These are phyloP conservation scores for Neurospora hispaniola DNA, from an alignment of 495 filamentous ascomycete species.

Conservation along the genomic window DNA sequence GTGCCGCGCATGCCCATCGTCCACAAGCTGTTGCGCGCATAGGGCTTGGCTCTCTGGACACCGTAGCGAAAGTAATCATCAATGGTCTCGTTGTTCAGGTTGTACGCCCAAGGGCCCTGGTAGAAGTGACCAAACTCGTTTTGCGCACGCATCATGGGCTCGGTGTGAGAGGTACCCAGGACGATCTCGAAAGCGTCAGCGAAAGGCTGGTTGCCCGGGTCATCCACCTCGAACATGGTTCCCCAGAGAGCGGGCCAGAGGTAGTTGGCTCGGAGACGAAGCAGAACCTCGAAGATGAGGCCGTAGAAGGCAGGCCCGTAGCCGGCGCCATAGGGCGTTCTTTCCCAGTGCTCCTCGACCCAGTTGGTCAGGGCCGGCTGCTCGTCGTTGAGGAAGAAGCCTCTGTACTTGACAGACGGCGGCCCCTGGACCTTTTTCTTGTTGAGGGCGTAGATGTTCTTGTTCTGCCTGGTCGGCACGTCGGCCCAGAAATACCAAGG, in stretches of 20 bases:
- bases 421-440: conserved; percentile 45
- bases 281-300: conserved; percentile 60
- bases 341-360: conserved; percentile 39
- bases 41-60: conserved; percentile 50
- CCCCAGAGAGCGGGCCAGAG: conserved; percentile 67
- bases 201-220: conserved; percentile 52
- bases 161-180: conserved; percentile 60
- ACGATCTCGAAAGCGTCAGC: conserved; percentile 67
- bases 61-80: conserved; percentile 58
- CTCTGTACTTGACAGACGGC: conserved; percentile 63
- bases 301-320: conserved; percentile 57
- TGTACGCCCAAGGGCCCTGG: conserved; percentile 53
- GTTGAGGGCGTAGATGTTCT: conserved; percentile 45
- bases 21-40: conserved; percentile 50
- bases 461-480: conserved; percentile 43
- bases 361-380: conserved; percentile 61
- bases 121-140: conserved; percentile 57
- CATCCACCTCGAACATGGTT: conserved; percentile 60
- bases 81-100: conserved; percentile 54
- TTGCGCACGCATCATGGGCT: conserved; percentile 62
- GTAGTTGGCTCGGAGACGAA: conserved; percentile 62
- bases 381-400: conserved; percentile 74
- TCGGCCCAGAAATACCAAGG: conserved; percentile 75
- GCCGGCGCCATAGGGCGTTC: conserved; percentile 43
- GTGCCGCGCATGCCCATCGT: conserved; percentile 67